phyloP scores from a whole-genome alignment of 2,329 filamentous ascomycete genomes.

The Colletotrichum falcatum region DNA sequence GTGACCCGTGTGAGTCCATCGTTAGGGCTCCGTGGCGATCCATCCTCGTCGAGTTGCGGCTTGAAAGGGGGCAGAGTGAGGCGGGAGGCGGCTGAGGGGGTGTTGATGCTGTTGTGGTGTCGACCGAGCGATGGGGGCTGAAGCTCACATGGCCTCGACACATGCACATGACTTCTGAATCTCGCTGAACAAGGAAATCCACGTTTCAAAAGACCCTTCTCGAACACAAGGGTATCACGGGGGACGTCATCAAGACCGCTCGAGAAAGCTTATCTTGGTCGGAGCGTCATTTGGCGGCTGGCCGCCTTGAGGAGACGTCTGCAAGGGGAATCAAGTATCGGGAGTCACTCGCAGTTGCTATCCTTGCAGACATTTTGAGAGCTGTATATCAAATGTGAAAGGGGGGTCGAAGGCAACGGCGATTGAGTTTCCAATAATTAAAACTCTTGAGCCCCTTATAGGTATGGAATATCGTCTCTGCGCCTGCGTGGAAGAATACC shows the following conservation, averaged over 20 bases:
- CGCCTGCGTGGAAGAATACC: too few species aligned
- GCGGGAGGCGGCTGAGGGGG: not conserved
- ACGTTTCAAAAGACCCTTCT: too few species aligned
- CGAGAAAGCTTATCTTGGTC: not conserved
- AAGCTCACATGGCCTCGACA: not conserved
- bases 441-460: not conserved
- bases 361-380: not conserved
- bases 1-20: not conserved
- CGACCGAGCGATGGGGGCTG: not conserved
- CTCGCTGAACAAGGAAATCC: not conserved
- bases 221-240: too few species aligned
- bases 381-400: not conserved
- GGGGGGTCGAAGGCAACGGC: not conserved
- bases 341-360: not conserved
- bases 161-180: fast-evolving
- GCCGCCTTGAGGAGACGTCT: not conserved
- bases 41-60: not conserved
- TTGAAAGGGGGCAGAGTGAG: not conserved
- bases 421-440: not conserved
- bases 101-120: not conserved
- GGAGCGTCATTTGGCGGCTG: not conserved
- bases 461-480: fast-evolving
- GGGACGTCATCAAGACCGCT: not conserved
- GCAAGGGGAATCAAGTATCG: fast-evolving
- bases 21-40: not conserved